Evolutionary conservation across 352 stramenopile species (phyloP).

Genomic region (Phytopythium oedochilum): DNA sequence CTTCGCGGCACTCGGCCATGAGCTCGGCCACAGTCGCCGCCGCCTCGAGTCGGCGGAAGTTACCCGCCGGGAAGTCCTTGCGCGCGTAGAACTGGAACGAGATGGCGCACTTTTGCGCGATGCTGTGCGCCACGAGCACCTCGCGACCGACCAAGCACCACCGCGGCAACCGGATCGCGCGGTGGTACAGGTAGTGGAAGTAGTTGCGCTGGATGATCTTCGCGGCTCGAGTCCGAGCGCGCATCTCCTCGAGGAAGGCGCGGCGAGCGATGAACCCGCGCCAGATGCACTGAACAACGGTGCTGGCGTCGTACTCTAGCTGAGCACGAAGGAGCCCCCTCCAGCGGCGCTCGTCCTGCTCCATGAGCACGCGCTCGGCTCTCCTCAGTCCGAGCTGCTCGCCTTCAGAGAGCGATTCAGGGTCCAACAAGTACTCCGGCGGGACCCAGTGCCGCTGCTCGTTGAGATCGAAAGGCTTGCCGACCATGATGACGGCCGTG

Average conservation of each 20-base stretch:
- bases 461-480: constrained; percentile 50
- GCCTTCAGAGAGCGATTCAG: constrained; percentile 10
- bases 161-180: constrained; percentile 39
- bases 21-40: constrained; percentile 28
- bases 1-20: constrained; percentile 53
- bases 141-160: constrained; percentile 67
- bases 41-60: constrained; percentile 43
- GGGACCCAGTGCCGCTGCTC: constrained; percentile 65
- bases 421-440: constrained; percentile 27
- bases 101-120: constrained; percentile 58
- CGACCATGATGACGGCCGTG: constrained; percentile 64
- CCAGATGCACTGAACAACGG: constrained; percentile 38
- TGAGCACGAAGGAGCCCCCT: constrained; percentile 41
- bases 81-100: constrained; percentile 74
- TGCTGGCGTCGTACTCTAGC: constrained; percentile 37
- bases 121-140: constrained; percentile 52
- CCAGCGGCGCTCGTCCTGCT: constrained; percentile 57
- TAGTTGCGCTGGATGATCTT: constrained; percentile 65
- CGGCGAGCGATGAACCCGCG: constrained; percentile 20
- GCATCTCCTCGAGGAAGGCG: constrained; percentile 25
- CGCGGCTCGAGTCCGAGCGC: constrained; percentile 28
- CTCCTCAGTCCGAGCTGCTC: constrained; percentile 46
- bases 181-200: constrained; percentile 63
- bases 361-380: constrained; percentile 61
- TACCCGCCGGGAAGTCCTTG: constrained; percentile 70